Base-by-base conservation (phyloP, 2,329 filamentous ascomycete genomes). In the Fusarium sp. region DNA sequence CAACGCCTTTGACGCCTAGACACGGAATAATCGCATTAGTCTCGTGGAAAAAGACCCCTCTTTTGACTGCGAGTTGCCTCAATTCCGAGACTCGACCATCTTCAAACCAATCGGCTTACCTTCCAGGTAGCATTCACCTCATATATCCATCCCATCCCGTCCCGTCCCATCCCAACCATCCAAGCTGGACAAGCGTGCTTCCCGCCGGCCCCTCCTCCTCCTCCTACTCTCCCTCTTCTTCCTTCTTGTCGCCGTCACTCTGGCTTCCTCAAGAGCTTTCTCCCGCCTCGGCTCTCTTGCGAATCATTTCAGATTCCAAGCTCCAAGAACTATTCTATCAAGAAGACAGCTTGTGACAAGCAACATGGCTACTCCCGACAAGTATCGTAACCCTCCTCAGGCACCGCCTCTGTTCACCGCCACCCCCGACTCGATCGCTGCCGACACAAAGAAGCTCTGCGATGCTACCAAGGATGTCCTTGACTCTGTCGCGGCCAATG, bases 351-450 rank as follows among this genome's bases (percentile, higher is more conserved):
- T 81, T 73, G 81, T 78, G 70, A 90, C 85, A 71, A 86, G 81
- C 79, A 86, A 80, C 77, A 92, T 93, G 90, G 89, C 88, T 38
- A 38, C 34, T 71, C 86, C 88, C 65, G 81, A 86, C 71, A 88
- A 89, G 80, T 93, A 92, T 82, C 87, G 86, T 79, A 91, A 86
- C 77, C 92, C 92, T 69, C 92, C 93, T 5, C 92, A 95, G 84
- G 85, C 90, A 43, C 92, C 93, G 61, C 92, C 92, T 58, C 86
- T 90, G 77, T 96, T 95, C 82, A 93, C 87, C 5, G 91, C 90
- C 73, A 94, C 92, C 49, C 88, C 91, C 70, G 86, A 91, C 64
- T 88, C 87, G 72, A 87, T 96, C 71, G 80, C 92, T 44, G 83
- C 85, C 66, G 90, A 92, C 73, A 90, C 92, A 51, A 89, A 92